These are phyloP conservation scores for Flaveria robusta DNA, from an alignment of 129 eudicot genomes.

Conservation along the genomic window DNA sequence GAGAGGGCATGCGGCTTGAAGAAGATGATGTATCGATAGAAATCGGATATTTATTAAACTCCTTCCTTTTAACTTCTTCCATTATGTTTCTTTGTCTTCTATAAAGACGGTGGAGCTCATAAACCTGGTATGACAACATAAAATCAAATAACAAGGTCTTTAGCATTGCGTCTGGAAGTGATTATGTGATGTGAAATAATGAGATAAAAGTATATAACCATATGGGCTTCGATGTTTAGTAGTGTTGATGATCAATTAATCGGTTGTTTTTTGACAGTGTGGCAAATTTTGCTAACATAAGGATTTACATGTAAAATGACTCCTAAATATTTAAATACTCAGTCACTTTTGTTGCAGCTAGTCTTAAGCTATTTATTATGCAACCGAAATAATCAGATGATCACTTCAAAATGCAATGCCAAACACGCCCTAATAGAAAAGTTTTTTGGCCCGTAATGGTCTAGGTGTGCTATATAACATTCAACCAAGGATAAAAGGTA, in stretches of 20 bases:
- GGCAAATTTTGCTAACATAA: not conserved
- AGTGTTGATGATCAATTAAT: not conserved
- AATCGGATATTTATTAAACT: slow-evolving; percentile 44
- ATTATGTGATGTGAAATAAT: not conserved
- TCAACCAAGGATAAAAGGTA: not conserved
- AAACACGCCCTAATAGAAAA: not conserved
- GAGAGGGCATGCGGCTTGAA: slow-evolving; percentile 65
- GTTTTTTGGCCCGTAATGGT: not conserved
- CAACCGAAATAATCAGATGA: not conserved
- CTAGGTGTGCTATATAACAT: not conserved
- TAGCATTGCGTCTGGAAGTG: not conserved
- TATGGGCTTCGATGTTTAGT: not conserved
- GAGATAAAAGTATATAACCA: not conserved
- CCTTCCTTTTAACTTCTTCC: slow-evolving; percentile 76
- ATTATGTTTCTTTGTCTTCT: slow-evolving; percentile 86
- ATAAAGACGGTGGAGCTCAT: slow-evolving; percentile 94
- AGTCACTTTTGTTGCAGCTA: not conserved
- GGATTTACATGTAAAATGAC: not conserved
- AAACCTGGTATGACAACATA: slow-evolving; percentile 52
- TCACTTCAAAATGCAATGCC: no score
- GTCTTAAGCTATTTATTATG: no score
- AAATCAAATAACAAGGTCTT: not conserved
- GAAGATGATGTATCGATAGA: slow-evolving; percentile 74
- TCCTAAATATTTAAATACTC: not conserved
- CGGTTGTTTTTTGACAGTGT: not conserved